A percentile compares a stretch with the other conserved stretches of the same genome.
phyloP scores from a whole-genome alignment of 257 asterid genomes.

The Solanum rostratum region DNA sequence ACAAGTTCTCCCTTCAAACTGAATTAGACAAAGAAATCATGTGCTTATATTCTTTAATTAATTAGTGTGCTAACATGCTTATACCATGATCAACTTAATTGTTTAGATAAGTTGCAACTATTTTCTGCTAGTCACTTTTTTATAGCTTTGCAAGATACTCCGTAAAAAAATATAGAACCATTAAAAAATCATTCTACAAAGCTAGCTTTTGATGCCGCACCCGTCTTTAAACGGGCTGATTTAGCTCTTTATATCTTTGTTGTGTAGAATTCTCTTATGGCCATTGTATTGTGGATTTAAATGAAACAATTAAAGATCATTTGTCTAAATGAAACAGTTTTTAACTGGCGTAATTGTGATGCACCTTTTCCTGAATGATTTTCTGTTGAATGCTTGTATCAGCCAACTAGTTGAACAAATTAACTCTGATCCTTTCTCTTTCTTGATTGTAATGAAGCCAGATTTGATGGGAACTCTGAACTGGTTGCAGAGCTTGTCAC shows the following conservation, averaged over 20 bases:
- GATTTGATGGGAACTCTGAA: constrained; percentile 97
- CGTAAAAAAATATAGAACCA: background rate
- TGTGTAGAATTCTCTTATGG: background rate
- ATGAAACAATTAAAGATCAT: background rate
- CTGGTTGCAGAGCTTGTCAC: constrained; percentile 92
- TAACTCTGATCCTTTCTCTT: constrained; percentile 10
- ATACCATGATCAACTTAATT: background rate
- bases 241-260: background rate
- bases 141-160: background rate
- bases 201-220: too few species aligned
- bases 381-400: background rate
- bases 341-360: background rate
- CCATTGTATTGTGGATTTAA: background rate
- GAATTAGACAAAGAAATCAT: background rate
- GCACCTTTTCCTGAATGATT: background rate
- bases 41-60: background rate
- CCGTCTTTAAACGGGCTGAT: background rate
- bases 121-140: background rate
- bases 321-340: background rate
- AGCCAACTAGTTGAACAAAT: background rate
- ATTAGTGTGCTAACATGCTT: background rate
- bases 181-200: background rate
- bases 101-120: background rate
- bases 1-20: background rate
- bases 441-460: constrained; percentile 69